phyloP scores from a whole-genome alignment of 1,139 yeast genomes.

The Fermentozyma sake region DNA sequence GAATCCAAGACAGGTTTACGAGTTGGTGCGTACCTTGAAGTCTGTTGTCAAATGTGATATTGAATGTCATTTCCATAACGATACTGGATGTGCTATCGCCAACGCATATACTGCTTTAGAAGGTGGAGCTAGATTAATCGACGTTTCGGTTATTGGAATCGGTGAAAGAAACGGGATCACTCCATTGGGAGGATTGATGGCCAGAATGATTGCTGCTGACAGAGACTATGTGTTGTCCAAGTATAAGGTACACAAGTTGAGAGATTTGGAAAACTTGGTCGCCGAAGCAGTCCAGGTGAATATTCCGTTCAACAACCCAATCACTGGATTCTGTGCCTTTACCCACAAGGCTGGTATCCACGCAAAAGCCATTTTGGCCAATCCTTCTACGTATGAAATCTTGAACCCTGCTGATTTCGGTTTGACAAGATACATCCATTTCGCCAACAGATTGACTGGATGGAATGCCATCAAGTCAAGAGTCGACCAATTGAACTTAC shows the following conservation, averaged over 20 bases:
- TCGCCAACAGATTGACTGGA: conserved; percentile 96
- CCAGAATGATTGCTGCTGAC: conserved; percentile 98
- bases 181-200: conserved; percentile 97
- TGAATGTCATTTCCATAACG: conserved; percentile 98
- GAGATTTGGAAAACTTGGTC: conserved; percentile 92
- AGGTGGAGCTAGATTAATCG: conserved; percentile 95
- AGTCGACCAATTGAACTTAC: conserved; percentile 92
- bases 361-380: conserved; percentile 97
- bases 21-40: conserved; percentile 87
- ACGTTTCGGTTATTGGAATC: conserved; percentile 92
- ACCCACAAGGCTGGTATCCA: conserved; percentile 99
- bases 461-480: conserved; percentile 99
- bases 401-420: conserved; percentile 94
- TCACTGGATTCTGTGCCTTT: conserved; percentile 98
- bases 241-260: conserved; percentile 91
- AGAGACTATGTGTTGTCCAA: conserved; percentile 93
- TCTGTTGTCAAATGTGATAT: conserved; percentile 95
- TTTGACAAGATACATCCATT: conserved; percentile 90
- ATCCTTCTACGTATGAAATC: conserved; percentile 96
- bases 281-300: conserved; percentile 97
- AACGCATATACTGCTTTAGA: conserved; percentile 97
- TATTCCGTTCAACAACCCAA: conserved; percentile 97
- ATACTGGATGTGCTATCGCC: conserved; percentile 98
- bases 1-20: conserved; percentile 98
- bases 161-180: conserved; percentile 99